phyloP scores from a whole-genome alignment of 495 filamentous ascomycete genomes.

The Neurospora pannonica region DNA sequence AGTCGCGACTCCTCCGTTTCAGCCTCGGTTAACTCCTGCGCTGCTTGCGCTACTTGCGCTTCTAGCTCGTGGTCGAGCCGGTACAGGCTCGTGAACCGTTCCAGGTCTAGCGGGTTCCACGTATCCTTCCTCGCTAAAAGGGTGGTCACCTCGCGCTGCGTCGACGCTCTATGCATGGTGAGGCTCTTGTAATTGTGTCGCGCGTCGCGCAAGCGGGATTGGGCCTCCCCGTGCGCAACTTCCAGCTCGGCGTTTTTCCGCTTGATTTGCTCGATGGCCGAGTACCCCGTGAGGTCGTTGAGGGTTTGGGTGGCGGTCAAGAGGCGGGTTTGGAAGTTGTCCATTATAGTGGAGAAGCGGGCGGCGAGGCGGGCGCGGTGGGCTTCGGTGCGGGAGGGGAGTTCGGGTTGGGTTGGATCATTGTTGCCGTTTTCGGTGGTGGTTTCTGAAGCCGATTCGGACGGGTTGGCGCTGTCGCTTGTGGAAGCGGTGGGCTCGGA shows the following conservation, averaged over 20 bases:
- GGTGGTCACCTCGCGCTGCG: slow-evolving; percentile 91
- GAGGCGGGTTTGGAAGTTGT: slow-evolving; percentile 74
- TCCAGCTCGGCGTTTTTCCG: slow-evolving; percentile 65
- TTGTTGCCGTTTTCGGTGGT: background rate
- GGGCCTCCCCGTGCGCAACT: slow-evolving; percentile 49
- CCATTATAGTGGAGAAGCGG: slow-evolving; percentile 71
- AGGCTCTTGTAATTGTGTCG: slow-evolving; percentile 69
- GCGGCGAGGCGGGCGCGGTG: slow-evolving; percentile 64
- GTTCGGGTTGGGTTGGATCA: slow-evolving; percentile 24
- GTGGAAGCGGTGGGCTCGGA: background rate
- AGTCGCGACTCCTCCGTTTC: slow-evolving; percentile 71
- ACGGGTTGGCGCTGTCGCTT: background rate
- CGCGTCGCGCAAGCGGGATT: slow-evolving; percentile 54
- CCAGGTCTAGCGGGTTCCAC: slow-evolving; percentile 79
- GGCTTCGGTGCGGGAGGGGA: slow-evolving; percentile 71
- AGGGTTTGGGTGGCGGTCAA: slow-evolving; percentile 78
- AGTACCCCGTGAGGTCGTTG: slow-evolving; percentile 91
- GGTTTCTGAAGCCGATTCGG: background rate
- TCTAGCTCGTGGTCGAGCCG: slow-evolving; percentile 89
- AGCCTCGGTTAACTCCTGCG: slow-evolving; percentile 57
- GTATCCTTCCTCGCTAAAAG: slow-evolving; percentile 88
- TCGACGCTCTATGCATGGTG: slow-evolving; percentile 67
- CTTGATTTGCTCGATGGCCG: slow-evolving; percentile 81
- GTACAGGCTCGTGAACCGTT: slow-evolving; percentile 90
- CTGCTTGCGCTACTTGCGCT: slow-evolving; percentile 67